phyloP scores from a whole-genome alignment of 148 eudicot species.

The Rhododendron ovatum region DNA sequence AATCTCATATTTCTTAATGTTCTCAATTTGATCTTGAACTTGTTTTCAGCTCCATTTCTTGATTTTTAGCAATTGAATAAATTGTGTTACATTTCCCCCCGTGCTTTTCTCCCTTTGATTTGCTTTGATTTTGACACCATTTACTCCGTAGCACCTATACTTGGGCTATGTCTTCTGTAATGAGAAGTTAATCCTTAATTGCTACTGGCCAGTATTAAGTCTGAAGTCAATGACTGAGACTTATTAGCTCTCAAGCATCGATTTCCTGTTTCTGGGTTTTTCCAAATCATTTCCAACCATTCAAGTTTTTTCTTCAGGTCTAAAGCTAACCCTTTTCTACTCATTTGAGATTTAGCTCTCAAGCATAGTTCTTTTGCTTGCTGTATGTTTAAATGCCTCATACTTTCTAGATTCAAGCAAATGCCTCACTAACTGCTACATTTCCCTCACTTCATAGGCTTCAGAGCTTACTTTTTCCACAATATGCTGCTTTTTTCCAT shows the following conservation, averaged over 20 bases:
- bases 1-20: neutral
- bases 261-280: neutral
- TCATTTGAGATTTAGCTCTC: neutral
- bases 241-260: neutral
- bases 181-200: neutral
- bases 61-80: neutral
- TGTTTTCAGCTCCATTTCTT: neutral
- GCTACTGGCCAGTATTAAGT: neutral
- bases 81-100: neutral
- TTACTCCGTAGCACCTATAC: neutral
- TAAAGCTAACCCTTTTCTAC: neutral
- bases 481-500: neutral
- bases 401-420: neutral
- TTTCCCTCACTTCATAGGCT: neutral
- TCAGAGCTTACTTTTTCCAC: neutral
- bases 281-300: neutral
- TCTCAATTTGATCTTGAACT: neutral
- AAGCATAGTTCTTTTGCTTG: neutral
- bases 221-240: neutral
- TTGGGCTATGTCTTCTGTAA: neutral
- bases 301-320: neutral
- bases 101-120: neutral
- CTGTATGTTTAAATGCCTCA: neutral
- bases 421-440: neutral
- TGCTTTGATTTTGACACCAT: neutral